Evolutionary conservation across 2,329 filamentous ascomycete genomes (phyloP), one percentile per base, ranked within the genome.

Genomic region (Stemphylium vesicarium): DNA sequence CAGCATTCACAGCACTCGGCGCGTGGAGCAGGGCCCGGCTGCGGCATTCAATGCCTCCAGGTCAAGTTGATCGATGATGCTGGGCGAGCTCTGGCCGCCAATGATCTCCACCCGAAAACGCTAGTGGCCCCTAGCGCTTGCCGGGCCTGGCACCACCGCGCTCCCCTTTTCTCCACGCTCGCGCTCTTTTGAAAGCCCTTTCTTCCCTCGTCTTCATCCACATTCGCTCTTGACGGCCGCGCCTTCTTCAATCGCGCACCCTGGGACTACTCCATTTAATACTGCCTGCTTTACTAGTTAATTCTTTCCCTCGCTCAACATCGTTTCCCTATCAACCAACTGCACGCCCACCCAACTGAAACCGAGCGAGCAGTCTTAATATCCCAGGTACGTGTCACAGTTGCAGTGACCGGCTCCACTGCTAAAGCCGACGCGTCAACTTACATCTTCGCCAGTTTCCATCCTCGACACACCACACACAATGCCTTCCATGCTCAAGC

Each of bases 401-500:
- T 49, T 53, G 11, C 31, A 18, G 29, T 59, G 38, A 40, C 56
- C 49, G 46, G 41, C 56, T 42, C 33, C 57, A 62, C 53, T 63
- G 55, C 56, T 49, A 29, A 41, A 50, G 5, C 31, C 46, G 51
- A 60, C 65, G 60, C 62, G 52, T 53, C 55, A 50, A 52, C 69
- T 73, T 59, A 73, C 62, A 44, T 51, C 18, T 56, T 36, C 53
- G n/a, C 53, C 66, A 70, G 69, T 66, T 64, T 51, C 53, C 62
- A 51, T 57, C 57, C 60, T 43, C 46, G 33, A 46, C 20, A 38
- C 26, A 58, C 44, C 15, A 49, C 44, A 55, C 62, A 69, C 58
- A 59, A 79, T 75, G 74, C 85, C 85, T 81, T 79, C 78, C 61
- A 75, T 83, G 76, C 71, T 79, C 70, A 85, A 81, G 75, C 81